phyloP scores from a whole-genome alignment of 495 filamentous ascomycete genomes.

The Aspergillus indologenus region DNA sequence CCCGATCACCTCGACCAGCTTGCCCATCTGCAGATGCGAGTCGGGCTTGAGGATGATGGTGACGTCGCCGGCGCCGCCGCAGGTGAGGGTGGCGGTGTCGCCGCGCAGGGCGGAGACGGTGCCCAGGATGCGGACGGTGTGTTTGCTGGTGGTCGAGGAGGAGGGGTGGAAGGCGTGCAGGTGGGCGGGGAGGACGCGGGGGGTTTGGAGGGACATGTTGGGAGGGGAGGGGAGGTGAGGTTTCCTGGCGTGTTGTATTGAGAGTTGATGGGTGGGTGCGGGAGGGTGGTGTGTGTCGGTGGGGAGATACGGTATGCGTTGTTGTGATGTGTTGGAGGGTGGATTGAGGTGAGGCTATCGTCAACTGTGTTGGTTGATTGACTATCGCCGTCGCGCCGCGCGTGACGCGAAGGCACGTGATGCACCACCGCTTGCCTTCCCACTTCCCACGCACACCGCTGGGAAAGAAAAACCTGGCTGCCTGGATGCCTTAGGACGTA shows the following conservation, averaged over 20 bases:
- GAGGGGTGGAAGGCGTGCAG: constrained; percentile 61
- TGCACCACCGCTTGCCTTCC: neutral
- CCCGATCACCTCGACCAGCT: constrained; percentile 83
- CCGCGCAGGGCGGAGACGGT: constrained; percentile 78
- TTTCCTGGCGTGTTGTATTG: neutral
- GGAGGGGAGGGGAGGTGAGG: neutral
- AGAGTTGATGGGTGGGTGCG: neutral
- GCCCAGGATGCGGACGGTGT: constrained; percentile 80
- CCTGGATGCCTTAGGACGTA: too few relatives aligned
- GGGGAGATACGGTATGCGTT: neutral
- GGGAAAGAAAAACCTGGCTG: too few relatives aligned
- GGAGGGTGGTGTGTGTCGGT: too few relatives aligned
- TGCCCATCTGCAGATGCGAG: constrained; percentile 71
- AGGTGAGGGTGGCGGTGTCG: constrained; percentile 74
- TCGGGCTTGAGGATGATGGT: constrained; percentile 75
- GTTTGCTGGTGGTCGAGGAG: constrained; percentile 31
- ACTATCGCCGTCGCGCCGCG: constrained; percentile 28
- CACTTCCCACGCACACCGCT: too few relatives aligned
- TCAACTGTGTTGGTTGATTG: too few relatives aligned
- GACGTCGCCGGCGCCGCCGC: constrained; percentile 62
- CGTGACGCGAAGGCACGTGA: constrained; percentile 32
- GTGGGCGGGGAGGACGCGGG: constrained; percentile 65
- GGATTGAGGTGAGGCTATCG: constrained; percentile 1
- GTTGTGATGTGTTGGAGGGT: neutral
- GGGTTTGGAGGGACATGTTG: constrained; percentile 56